These are phyloP conservation scores for Ceratocystis colombiana DNA, from an alignment of 2,329 filamentous ascomycete species.

Conservation along the genomic window DNA sequence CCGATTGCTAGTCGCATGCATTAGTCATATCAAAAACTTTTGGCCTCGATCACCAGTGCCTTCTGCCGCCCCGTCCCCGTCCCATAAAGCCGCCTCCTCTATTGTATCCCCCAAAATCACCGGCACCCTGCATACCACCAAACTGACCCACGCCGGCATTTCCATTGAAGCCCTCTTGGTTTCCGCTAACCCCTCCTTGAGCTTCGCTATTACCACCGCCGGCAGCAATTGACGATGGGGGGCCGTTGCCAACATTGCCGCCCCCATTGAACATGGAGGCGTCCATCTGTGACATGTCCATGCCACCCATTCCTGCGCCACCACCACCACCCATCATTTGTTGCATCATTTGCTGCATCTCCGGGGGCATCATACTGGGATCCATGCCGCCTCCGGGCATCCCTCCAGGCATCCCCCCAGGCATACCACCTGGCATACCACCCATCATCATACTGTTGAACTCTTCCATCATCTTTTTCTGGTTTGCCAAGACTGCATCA, in stretches of 20 bases:
- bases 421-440: conserved; percentile 36
- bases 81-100: conserved; percentile 23
- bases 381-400: conserved; percentile 42
- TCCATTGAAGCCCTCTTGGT: conserved; percentile 28
- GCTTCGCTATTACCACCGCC: conserved; percentile 37
- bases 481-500: conserved; percentile 50
- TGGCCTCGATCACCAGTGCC: conserved; percentile 21
- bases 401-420: conserved; percentile 36
- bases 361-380: conserved; percentile 45
- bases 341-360: conserved; percentile 61
- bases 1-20: neutral
- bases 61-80: conserved; percentile 24
- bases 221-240: conserved; percentile 29
- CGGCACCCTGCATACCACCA: conserved; percentile 18
- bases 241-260: neutral
- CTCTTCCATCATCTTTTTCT: conserved; percentile 71
- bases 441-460: conserved; percentile 58
- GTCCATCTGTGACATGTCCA: conserved; percentile 59
- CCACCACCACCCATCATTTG: conserved; percentile 49
- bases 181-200: conserved; percentile 29
- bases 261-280: conserved; percentile 38
- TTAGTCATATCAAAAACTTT: neutral
- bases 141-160: conserved; percentile 18
- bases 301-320: conserved; percentile 36
- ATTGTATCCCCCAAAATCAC: conserved; percentile 21